Percentiles rank a stretch among this genome's conserved stretches.
phyloP scores from a whole-genome alignment of 2,329 filamentous ascomycete genomes.

The Fusarium poae region DNA sequence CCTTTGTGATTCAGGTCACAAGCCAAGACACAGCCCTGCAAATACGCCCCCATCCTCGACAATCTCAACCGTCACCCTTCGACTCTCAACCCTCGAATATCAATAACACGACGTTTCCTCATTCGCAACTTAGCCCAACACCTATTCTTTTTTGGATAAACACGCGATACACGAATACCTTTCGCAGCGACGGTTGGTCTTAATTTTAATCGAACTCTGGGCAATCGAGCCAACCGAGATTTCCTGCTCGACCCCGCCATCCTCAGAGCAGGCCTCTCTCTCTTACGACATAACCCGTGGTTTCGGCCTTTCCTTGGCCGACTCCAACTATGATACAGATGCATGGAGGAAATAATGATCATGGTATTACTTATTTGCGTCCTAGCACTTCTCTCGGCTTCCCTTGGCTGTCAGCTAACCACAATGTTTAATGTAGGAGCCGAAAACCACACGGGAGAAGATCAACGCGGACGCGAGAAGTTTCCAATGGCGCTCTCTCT shows the following conservation, averaged over 20 bases:
- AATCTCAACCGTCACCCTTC: constrained; percentile 31
- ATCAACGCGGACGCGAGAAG: constrained; percentile 60
- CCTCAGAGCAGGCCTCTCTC: constrained; percentile 36
- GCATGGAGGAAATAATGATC: constrained; percentile 58
- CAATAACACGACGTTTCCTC: constrained; percentile 31
- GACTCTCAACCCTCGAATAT: constrained; percentile 35
- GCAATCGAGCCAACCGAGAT: constrained; percentile 44
- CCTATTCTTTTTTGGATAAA: constrained; percentile 11
- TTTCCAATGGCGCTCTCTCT: constrained; percentile 64
- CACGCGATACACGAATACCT: constrained; percentile 20
- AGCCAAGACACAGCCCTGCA: constrained; percentile 39
- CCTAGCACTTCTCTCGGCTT: constrained; percentile 17
- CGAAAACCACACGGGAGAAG: constrained; percentile 52
- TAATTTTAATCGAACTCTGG: constrained; percentile 33
- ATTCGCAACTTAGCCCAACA: constrained; percentile 1
- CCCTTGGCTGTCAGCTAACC: constrained; percentile 42
- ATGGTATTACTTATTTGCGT: constrained; percentile 51
- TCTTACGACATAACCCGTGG: constrained; percentile 35
- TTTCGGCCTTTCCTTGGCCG: constrained; percentile 44
- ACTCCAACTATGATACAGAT: constrained; percentile 60
- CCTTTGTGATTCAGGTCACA: constrained; percentile 43
- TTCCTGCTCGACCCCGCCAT: constrained; percentile 49
- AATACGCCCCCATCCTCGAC: constrained; percentile 25
- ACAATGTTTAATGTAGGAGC: constrained; percentile 47
- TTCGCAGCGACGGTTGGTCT: constrained; percentile 28